Evolutionary conservation across 192 early-diverging fungal species (phyloP).

Genomic region (Podila clonocystis): DNA sequence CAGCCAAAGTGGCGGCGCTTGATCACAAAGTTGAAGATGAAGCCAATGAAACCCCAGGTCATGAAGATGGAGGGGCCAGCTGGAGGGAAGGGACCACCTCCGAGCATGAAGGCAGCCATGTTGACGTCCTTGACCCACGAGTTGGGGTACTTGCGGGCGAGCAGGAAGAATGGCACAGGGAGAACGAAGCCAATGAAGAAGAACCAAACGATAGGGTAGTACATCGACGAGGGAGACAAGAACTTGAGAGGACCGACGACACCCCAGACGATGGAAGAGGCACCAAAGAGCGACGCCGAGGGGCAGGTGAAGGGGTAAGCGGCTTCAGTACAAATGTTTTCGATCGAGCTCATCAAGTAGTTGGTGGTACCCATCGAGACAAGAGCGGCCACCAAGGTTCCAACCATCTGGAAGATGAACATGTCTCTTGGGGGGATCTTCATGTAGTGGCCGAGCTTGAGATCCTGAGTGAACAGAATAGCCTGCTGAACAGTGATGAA

Average conservation of each 20-base stretch:
- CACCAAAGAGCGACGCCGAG: conserved; percentile 67
- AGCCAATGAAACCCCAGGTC: conserved; percentile 62
- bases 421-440: conserved; percentile 84
- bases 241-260: conserved; percentile 76
- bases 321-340: conserved; percentile 66
- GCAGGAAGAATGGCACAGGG: conserved; percentile 76
- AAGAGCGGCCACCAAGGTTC: conserved; percentile 75
- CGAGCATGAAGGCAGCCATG: conserved; percentile 74
- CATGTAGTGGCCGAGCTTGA: conserved; percentile 85
- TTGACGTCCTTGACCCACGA: conserved; percentile 76
- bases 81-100: conserved; percentile 68
- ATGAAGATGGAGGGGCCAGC: conserved; percentile 62
- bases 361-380: conserved; percentile 75
- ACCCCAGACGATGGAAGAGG: conserved; percentile 85
- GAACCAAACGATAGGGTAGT: conserved; percentile 59
- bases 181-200: conserved; percentile 73
- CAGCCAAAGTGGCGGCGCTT: conserved; percentile 70
- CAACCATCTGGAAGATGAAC: conserved; percentile 81
- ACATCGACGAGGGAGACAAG: conserved; percentile 63
- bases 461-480: conserved; percentile 69
- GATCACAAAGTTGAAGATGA: conserved; percentile 77
- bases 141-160: conserved; percentile 68
- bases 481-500: conserved; percentile 69
- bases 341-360: conserved; percentile 70
- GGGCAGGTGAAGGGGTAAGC: conserved; percentile 75